A percentile compares a stretch with the other conserved stretches of the same genome.
phyloP scores from a whole-genome alignment of 257 asterid species.

The Primulina eburnea region DNA sequence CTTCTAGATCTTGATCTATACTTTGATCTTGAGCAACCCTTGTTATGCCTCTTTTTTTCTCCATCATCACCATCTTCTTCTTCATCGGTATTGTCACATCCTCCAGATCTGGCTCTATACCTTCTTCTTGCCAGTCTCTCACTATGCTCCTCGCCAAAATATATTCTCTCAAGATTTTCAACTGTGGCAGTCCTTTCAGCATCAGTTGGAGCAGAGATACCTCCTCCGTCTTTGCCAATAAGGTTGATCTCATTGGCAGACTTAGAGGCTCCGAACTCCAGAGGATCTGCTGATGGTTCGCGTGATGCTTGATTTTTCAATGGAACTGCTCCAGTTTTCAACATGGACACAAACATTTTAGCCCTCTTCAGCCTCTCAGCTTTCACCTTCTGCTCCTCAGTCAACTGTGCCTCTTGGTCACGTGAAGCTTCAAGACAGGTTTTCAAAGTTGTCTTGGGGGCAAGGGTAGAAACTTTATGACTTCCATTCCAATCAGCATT shows the following conservation, averaged over 20 bases:
- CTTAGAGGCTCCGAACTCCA: constrained; percentile 36
- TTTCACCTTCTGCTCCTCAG: constrained; percentile 72
- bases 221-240: constrained; percentile 39
- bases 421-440: constrained; percentile 32
- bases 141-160: constrained; percentile 39
- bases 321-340: constrained; percentile 62
- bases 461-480: constrained; percentile 16
- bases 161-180: constrained; percentile 31
- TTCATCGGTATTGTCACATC: constrained; percentile 28
- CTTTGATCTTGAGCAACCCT: constrained; percentile 39
- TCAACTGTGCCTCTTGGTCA: constrained; percentile 45
- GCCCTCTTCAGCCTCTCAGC: constrained; percentile 93
- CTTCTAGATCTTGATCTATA: constrained; percentile 49
- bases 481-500: constrained; percentile 21
- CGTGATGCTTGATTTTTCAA: constrained; percentile 43
- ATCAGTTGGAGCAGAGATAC: constrained; percentile 44
- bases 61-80: constrained; percentile 14
- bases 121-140: constrained; percentile 36
- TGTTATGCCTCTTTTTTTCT: constrained; percentile 21
- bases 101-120: constrained; percentile 39
- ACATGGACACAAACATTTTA: constrained; percentile 77
- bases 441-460: constrained; percentile 19
- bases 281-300: constrained; percentile 62
- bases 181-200: constrained; percentile 28
- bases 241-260: constrained; percentile 31